Conservation (phyloP, 2,329 filamentous ascomycete species). For the Myriangium duriaei region DNA sequence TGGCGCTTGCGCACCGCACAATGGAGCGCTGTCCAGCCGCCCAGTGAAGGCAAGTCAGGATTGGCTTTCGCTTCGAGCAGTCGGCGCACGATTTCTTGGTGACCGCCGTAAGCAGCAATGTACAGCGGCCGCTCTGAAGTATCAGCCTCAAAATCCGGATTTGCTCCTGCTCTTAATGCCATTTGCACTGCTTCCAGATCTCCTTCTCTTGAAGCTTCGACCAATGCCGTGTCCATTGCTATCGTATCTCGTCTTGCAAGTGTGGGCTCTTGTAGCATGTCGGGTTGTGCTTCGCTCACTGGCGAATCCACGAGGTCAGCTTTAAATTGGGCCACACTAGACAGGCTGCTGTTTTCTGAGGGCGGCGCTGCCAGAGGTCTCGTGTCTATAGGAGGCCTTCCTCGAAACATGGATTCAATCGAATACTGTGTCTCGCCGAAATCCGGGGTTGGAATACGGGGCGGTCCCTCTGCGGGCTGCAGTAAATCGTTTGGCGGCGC, state of each 20-base stretch:
- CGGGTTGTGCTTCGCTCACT: background rate
- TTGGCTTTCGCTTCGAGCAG: constrained; percentile 10
- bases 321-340: too few species aligned
- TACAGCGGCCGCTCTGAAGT: constrained; percentile 1
- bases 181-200: constrained; percentile 3
- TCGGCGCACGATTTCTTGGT: constrained; percentile 7
- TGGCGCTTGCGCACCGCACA: constrained; percentile 4
- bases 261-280: background rate
- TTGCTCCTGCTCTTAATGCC: constrained; percentile 4
- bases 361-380: background rate
- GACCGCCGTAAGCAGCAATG: constrained; percentile 7
- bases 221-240: background rate
- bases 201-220: constrained; percentile 2
- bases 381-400: background rate
- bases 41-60: constrained; percentile 4
- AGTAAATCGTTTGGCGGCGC: too few species aligned
- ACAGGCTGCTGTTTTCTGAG: too few species aligned
- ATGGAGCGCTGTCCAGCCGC: constrained; percentile 8
- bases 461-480: too few species aligned
- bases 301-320: background rate
- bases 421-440: too few species aligned
- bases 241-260: background rate
- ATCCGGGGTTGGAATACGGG: too few species aligned
- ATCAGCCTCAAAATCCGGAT: constrained; percentile 3
- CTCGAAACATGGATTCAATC: background rate